phyloP scores from a whole-genome alignment of 352 stramenopile genomes.

The Thalassiosira exigua region DNA sequence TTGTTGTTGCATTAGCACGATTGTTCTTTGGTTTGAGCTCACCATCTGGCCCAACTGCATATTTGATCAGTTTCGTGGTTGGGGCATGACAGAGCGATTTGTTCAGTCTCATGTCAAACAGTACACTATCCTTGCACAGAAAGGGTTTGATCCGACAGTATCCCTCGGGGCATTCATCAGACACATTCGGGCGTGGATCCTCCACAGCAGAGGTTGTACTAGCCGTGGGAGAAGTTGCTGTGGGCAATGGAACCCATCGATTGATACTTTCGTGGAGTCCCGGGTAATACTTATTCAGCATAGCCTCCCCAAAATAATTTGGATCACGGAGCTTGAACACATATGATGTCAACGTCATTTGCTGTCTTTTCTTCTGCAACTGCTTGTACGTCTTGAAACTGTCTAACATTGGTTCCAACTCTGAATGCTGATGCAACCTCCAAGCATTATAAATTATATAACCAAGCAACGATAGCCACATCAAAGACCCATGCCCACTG shows the following conservation, averaged over 20 bases:
- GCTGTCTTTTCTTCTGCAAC: conserved; percentile 1
- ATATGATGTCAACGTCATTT: neutral
- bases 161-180: too few species aligned
- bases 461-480: conserved; percentile 7
- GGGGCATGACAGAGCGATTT: neutral
- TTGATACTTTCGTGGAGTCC: conserved; percentile 4
- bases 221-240: neutral
- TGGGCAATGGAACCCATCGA: neutral
- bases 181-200: neutral
- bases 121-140: neutral
- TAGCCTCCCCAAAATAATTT: neutral
- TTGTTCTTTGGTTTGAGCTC: neutral
- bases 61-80: neutral
- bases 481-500: conserved; percentile 13
- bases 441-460: conserved; percentile 19
- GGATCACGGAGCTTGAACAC: neutral
- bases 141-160: neutral
- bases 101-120: neutral
- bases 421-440: conserved; percentile 10
- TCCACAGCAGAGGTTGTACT: neutral
- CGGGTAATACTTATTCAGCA: conserved; percentile 13
- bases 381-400: conserved; percentile 17
- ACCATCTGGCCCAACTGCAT: neutral
- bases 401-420: neutral
- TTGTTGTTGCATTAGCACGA: neutral